Percentiles rank a stretch among this genome's conserved stretches.
Evolutionary conservation across 495 filamentous ascomycete species (phyloP).

Genomic region (Halenospora varia): DNA sequence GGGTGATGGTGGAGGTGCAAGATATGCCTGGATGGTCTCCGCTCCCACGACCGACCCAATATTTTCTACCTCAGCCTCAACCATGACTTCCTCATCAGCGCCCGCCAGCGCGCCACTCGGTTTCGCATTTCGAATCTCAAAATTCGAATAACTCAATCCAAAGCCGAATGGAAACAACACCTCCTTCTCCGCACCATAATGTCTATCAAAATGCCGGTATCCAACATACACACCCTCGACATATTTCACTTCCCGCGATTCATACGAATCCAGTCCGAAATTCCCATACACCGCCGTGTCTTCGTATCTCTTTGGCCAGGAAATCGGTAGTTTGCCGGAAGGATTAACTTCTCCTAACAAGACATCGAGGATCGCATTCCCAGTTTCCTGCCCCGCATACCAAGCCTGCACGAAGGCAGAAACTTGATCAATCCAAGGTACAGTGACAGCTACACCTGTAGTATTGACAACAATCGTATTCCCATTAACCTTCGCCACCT

Average conservation of each 20-base stretch:
- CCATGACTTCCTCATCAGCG: neutral
- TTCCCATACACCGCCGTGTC: constrained; percentile 72
- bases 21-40: neutral
- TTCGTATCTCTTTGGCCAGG: constrained; percentile 57
- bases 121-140: no score
- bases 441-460: constrained; percentile 49
- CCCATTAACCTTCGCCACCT: constrained; percentile 49
- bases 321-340: constrained; percentile 64
- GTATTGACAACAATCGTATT: constrained; percentile 60
- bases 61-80: neutral
- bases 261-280: constrained; percentile 51
- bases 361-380: constrained; percentile 55
- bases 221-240: constrained; percentile 65
- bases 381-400: constrained; percentile 61
- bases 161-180: neutral
- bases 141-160: neutral
- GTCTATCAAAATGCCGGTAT: constrained; percentile 39
- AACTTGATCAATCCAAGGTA: constrained; percentile 55
- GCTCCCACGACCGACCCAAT: neutral
- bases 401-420: constrained; percentile 57
- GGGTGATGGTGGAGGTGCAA: neutral
- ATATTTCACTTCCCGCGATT: constrained; percentile 49
- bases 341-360: constrained; percentile 62
- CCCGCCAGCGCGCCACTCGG: no score
- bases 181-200: neutral